Evolutionary conservation across 2,329 filamentous ascomycete species (phyloP), one percentile per base, ranked within the genome.

Genomic region (Microcyclospora tardicrescens): DNA sequence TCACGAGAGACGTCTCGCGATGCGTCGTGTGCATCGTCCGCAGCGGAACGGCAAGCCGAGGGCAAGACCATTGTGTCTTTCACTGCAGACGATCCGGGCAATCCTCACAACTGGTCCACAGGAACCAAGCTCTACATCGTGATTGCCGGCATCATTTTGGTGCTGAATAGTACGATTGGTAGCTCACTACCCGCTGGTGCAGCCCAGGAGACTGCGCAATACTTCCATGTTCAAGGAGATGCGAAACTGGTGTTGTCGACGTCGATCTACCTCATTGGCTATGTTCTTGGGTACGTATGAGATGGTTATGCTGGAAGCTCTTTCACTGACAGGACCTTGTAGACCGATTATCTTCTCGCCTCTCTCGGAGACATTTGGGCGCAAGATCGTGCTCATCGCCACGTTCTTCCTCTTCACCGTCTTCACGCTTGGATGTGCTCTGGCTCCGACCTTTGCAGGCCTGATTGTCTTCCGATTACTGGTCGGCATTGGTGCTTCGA

Each of bases 161-260:
- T 82, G 33, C 64, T 81, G 53, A 84, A 84, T 56, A 76, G 71
- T 16, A 82, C 79, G 9, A 73, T 83, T 60, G 73, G 72, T 1
- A 79, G 73, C 32, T 67, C 76, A 0, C 63, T 84, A 5, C 75
- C 79, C 1, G 74, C 75, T 39, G 79, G 79, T 55, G 74, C 75
- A 11, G 67, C 76, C 2, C 65, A 70, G 2, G 69, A 66, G 37
- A 78, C 82, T 34, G 62, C 68, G 2, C 53, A 59, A 2, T 65
- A 78, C 47, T 84, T 78, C 60, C 52, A 65, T 37, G 60, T 81
- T 41, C 68, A 67, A 0, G 57, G 60, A 27, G 52, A 66, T 38
- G 58, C 56, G 12, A 53, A 67, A 16, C 43, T 55, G 3, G 64
- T 70, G 4, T 56, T 71, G 1, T 75, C 73, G 27, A 63, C 79